These are phyloP conservation scores for Trichophyton simii DNA, from an alignment of 2,329 filamentous ascomycete species.

Conservation along the genomic window DNA sequence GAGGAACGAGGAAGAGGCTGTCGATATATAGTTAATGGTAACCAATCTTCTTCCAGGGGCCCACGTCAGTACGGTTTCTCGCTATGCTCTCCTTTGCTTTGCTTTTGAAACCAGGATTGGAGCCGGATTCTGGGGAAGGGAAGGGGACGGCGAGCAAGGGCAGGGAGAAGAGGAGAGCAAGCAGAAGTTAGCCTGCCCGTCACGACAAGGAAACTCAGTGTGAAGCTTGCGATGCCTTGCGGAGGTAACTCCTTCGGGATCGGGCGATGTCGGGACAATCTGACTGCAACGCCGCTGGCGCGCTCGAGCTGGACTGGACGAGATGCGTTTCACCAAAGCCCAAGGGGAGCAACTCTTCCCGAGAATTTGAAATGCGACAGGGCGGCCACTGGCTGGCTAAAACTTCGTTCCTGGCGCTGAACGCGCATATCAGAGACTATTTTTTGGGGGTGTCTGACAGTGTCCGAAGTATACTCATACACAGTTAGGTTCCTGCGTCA, in stretches of 20 bases:
- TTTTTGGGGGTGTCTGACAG: neutral
- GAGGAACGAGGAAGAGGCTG: neutral
- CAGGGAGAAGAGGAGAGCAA: neutral
- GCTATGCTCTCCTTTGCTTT: neutral
- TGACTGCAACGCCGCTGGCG: neutral
- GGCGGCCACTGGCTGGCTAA: neutral
- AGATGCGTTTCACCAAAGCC: neutral
- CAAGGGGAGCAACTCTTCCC: neutral
- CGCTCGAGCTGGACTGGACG: conserved; percentile 1
- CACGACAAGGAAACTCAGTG: conserved; percentile 2
- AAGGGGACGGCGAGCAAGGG: neutral
- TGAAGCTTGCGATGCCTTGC: conserved; percentile 5
- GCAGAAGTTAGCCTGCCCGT: neutral
- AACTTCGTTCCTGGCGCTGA: neutral
- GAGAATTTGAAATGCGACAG: conserved; percentile 1
- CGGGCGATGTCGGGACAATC: conserved; percentile 2
- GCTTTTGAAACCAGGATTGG: conserved; percentile 3
- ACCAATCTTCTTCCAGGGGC: neutral
- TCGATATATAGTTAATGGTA: neutral
- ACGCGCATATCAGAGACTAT: neutral
- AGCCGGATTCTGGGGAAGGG: conserved; percentile 5
- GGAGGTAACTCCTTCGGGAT: conserved; percentile 5
- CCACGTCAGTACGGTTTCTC: neutral
- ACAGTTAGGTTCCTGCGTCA: neutral
- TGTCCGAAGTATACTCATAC: neutral